A percentile compares a stretch with the other conserved stretches of the same genome.
Evolutionary conservation across 352 stramenopile species (phyloP).

Genomic region (Aphanomyces stellatus): DNA sequence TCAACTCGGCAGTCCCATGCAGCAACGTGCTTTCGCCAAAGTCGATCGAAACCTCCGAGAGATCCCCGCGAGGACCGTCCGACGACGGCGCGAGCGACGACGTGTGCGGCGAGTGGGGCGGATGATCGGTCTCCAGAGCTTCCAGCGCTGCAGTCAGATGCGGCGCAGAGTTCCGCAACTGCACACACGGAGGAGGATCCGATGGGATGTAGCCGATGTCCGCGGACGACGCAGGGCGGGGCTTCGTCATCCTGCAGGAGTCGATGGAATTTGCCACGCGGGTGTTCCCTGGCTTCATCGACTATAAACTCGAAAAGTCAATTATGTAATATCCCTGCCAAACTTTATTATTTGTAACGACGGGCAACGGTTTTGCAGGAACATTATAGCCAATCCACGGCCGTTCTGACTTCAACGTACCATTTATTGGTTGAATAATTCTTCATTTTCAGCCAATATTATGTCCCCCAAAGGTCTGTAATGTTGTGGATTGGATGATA

Average conservation of each 20-base stretch:
- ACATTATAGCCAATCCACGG: no score
- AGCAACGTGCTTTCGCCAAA: conserved; percentile 1
- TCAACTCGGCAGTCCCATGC: neutral
- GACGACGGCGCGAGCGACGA: neutral
- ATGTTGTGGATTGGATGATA: no score
- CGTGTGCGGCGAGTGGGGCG: neutral
- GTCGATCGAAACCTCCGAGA: conserved; percentile 1
- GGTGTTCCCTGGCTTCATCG: neutral
- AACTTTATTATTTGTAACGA: no score
- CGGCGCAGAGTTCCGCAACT: neutral
- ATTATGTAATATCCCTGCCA: no score
- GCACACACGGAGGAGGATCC: neutral
- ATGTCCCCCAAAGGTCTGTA: no score
- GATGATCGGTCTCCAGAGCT: neutral
- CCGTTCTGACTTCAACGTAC: no score
- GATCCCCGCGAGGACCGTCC: neutral
- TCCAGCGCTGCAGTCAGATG: neutral
- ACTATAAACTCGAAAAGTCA: neutral
- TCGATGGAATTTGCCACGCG: neutral
- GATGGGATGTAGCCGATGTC: neutral
- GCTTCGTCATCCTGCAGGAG: neutral
- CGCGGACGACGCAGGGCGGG: neutral
- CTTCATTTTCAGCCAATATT: no score
- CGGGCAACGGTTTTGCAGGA: no score
- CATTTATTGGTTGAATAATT: no score